These are phyloP conservation scores for Backusella luteola DNA, from an alignment of 192 early-diverging fungal species.

Conservation along the genomic window DNA sequence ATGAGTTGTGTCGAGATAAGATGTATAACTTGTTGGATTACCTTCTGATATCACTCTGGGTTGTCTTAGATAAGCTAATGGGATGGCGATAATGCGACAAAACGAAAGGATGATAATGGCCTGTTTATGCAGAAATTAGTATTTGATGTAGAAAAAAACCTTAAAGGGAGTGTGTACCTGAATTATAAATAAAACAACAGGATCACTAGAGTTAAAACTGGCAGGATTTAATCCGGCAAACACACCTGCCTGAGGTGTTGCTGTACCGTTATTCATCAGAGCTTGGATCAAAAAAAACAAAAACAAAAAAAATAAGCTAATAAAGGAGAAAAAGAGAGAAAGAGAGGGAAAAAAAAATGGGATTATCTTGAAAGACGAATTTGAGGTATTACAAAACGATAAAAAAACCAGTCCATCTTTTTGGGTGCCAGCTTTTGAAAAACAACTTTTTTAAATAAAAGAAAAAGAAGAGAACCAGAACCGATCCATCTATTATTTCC, in stretches of 20 bases:
- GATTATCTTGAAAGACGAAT: not conserved
- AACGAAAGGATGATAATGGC: constrained; percentile 66
- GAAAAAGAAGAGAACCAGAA: too few species aligned
- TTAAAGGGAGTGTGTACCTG: constrained; percentile 47
- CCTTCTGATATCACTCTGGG: constrained; percentile 88
- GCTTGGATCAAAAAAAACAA: not conserved
- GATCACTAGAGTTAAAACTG: constrained; percentile 46
- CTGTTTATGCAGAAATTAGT: constrained; percentile 23
- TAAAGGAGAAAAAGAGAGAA: not conserved
- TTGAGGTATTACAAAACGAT: not conserved
- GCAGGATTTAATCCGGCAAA: constrained; percentile 69
- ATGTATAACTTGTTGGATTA: not conserved
- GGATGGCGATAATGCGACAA: constrained; percentile 65
- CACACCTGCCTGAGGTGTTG: constrained; percentile 41
- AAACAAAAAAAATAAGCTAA: not conserved
- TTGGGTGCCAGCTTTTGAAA: not conserved
- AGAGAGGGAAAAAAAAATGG: not conserved
- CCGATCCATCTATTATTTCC: too few species aligned
- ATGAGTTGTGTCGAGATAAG: not conserved
- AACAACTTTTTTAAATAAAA: too few species aligned
- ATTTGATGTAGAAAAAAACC: not conserved
- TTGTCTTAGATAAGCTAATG: constrained; percentile 64
- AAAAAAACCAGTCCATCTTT: not conserved
- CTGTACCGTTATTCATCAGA: not conserved
- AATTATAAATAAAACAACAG: constrained; percentile 75